These are phyloP conservation scores for Ustilago cynodontis DNA, from an alignment of 1,284 basidiomycete species.

Conservation along the genomic window DNA sequence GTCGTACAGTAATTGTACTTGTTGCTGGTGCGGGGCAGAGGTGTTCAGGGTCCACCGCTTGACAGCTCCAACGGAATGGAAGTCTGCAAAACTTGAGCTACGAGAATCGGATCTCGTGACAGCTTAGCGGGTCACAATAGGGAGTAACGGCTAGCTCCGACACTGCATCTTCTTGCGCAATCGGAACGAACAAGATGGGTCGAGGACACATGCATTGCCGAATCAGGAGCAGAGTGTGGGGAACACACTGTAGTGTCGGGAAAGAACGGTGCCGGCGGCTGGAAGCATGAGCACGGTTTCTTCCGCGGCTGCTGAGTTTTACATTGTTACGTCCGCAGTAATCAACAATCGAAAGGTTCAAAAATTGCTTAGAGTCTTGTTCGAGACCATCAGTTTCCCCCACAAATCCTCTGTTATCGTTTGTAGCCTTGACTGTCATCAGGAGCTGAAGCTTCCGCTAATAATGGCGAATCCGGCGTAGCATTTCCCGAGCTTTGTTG, in stretches of 20 bases:
- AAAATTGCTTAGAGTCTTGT: no score
- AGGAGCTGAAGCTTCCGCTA: neutral
- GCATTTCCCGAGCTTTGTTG: no score
- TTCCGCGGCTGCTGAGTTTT: neutral
- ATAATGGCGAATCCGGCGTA: no score
- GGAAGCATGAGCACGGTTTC: neutral
- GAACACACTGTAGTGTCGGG: neutral
- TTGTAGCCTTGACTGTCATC: no score
- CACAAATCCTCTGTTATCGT: no score
- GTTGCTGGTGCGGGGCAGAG: neutral
- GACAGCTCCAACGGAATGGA: neutral
- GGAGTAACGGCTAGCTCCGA: constrained; percentile 1
- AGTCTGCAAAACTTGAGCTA: neutral
- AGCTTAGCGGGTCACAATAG: no score
- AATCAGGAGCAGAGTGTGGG: neutral
- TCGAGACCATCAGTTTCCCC: no score
- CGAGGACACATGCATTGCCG: neutral
- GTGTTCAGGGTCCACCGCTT: constrained; percentile 5
- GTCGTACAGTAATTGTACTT: neutral
- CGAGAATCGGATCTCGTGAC: neutral
- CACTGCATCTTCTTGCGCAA: neutral
- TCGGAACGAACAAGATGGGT: neutral
- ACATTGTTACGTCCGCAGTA: no score
- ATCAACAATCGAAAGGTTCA: no score
- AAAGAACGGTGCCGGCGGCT: constrained; percentile 5